Evolutionary conservation across 2,329 filamentous ascomycete genomes (phyloP), one percentile per base, ranked within the genome.

Genomic region (Ceratocystis lukuohia): DNA sequence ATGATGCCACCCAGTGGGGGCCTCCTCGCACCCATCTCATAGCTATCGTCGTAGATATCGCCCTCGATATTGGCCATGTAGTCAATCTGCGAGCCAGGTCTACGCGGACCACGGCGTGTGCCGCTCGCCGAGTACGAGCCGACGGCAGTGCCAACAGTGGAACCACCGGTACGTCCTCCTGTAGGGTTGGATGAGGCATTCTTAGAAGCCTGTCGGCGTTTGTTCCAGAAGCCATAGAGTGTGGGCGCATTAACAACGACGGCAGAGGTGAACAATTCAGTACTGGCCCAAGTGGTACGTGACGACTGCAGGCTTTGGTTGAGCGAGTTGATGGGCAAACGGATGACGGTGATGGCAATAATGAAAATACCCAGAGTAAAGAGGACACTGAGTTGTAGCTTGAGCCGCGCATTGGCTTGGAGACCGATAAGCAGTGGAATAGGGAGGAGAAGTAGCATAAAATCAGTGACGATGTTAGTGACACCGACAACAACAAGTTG

Each of bases 331-430:
- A 77, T 75, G 1, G 73, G 75, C 1, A 78, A 71, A 5, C 76
- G 73, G 22, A 76, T 72, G n/a, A 76, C 69, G 0, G 76, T 77
- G 28, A 77, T 73, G 28, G 72, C 70, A 59, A 77, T 75, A 66
- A 77, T 76, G 61, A 77, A 75, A 17, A 75, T 70, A 17, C 75
- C 76, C 17, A 78, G 71, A 1, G 72, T 73, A 64, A 76, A 77
- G 0, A 78, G 71, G 0, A 64, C 61, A n/a, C 71, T 69, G 0
- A 77, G 69, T 10, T 74, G 72, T 0, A 72, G 15, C 61, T 77
- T 76, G 10, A 72, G 72, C 56, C 69, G 65, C 70, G 70, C 70
- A 1, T 72, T 69, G 0, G 71, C 71, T 62, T 72, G 73, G 17
- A 74, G 68, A 5, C 69, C 66, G 68, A 67, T 25, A 17, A 67